phyloP scores from a whole-genome alignment of 2,329 filamentous ascomycete genomes.

The Pyrenochaeta sp. region DNA sequence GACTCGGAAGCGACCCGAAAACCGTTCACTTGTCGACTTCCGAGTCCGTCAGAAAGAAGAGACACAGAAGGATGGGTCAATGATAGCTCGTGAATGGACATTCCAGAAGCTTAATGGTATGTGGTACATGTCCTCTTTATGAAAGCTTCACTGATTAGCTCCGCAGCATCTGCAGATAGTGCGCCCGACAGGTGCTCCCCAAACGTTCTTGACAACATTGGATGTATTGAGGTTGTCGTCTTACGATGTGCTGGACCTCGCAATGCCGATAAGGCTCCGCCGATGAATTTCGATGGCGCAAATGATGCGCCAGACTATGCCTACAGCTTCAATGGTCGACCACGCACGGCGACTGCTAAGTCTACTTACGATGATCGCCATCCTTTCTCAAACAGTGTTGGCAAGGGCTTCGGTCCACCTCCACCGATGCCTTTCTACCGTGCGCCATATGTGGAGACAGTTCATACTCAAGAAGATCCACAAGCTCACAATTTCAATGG shows the following conservation, averaged over 20 bases:
- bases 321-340: constrained; percentile 21
- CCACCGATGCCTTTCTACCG: constrained; percentile 13
- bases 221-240: constrained; percentile 58
- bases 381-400: background rate
- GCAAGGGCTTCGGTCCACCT: constrained; percentile 3
- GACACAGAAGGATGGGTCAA: constrained; percentile 53
- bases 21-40: constrained; percentile 55
- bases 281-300: constrained; percentile 40
- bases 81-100: constrained; percentile 61
- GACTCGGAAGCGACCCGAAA: constrained; percentile 39
- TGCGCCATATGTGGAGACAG: constrained; percentile 21
- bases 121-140: constrained; percentile 44
- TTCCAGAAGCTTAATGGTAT: constrained; percentile 60
- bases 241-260: constrained; percentile 50
- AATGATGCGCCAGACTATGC: constrained; percentile 23
- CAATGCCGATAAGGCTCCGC: constrained; percentile 19
- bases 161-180: constrained; percentile 50
- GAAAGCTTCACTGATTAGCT: constrained; percentile 18
- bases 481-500: constrained; percentile 5
- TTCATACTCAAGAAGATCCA: constrained; percentile 10
- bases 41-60: constrained; percentile 63
- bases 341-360: background rate
- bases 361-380: constrained; percentile 28
- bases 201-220: constrained; percentile 50
- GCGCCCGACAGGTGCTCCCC: constrained; percentile 39